A percentile compares a stretch with the other conserved stretches of the same genome.
phyloP scores from a whole-genome alignment of 495 filamentous ascomycete genomes.

The Entonaema liquescens region DNA sequence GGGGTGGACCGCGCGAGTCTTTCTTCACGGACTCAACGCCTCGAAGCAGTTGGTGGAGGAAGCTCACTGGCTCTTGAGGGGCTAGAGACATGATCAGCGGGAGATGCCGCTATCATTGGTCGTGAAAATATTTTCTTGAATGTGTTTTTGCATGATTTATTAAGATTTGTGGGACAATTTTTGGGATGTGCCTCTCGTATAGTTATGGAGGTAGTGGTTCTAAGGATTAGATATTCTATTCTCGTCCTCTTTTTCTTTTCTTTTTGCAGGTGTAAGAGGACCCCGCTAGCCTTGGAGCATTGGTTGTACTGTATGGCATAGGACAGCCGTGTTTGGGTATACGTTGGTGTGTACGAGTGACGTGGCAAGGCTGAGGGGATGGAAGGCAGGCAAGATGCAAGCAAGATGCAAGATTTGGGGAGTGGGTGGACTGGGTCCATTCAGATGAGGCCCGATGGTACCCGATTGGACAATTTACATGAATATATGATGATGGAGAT shows the following conservation, averaged over 20 bases:
- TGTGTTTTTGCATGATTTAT: conserved; percentile 16
- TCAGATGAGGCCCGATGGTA: conserved; percentile 13
- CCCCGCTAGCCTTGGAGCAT: conserved; percentile 5
- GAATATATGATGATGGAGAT: conserved; percentile 22
- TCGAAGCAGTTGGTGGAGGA: conserved; percentile 65
- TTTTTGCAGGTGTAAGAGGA: neutral
- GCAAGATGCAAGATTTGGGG: conserved; percentile 22
- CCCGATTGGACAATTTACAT: conserved; percentile 37
- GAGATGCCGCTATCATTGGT: neutral
- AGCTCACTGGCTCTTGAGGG: conserved; percentile 48
- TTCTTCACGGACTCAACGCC: conserved; percentile 56
- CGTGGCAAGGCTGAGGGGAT: conserved; percentile 39
- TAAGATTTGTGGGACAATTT: conserved; percentile 6
- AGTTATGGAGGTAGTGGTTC: conserved; percentile 2
- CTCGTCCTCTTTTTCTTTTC: neutral
- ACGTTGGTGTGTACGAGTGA: conserved; percentile 19
- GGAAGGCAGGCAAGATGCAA: conserved; percentile 22
- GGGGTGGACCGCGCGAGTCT: conserved; percentile 46
- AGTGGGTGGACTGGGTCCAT: conserved; percentile 10
- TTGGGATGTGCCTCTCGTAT: conserved; percentile 16
- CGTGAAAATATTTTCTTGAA: neutral
- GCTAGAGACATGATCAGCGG: neutral
- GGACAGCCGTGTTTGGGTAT: neutral
- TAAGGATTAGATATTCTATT: neutral
- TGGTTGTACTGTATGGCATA: conserved; percentile 15